Conservation (phyloP, 2,329 filamentous ascomycete species). For the Pyrenochaeta sp. region DNA sequence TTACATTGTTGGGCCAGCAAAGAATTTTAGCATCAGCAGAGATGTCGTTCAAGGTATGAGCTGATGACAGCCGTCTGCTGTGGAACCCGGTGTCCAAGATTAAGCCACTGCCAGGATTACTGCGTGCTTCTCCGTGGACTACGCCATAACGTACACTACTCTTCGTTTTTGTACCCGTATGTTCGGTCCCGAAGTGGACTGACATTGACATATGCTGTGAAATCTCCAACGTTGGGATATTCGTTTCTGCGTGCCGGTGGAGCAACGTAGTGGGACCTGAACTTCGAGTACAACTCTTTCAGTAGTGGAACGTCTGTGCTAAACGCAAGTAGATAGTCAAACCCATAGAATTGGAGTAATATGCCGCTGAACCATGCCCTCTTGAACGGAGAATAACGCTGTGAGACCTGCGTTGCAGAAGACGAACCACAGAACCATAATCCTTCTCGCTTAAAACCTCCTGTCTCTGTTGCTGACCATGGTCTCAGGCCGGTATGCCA, state of each 20-base stretch:
- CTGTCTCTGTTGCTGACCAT: too few relatives aligned
- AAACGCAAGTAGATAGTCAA: too few relatives aligned
- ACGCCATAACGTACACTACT: not conserved
- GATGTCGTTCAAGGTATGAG: not conserved
- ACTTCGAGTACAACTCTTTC: too few relatives aligned
- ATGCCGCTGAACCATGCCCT: not conserved
- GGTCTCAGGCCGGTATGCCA: too few relatives aligned
- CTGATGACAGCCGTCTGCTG: not conserved
- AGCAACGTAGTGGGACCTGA: too few relatives aligned
- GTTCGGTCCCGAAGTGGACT: not conserved
- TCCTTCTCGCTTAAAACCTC: too few relatives aligned
- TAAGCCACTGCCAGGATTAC: too few relatives aligned
- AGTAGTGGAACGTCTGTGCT: too few relatives aligned
- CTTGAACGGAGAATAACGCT: not conserved
- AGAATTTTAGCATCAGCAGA: not conserved
- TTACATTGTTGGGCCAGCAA: not conserved
- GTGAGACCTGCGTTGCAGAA: too few relatives aligned
- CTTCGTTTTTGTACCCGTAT: not conserved
- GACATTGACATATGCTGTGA: not conserved
- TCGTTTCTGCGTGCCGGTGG: too few relatives aligned
- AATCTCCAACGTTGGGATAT: not conserved
- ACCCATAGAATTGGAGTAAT: not conserved
- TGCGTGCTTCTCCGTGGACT: not conserved
- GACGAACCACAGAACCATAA: too few relatives aligned
- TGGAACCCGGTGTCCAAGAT: too few relatives aligned